Base-by-base conservation (phyloP, 2,329 filamentous ascomycete genomes). In the Alternaria dauci region DNA sequence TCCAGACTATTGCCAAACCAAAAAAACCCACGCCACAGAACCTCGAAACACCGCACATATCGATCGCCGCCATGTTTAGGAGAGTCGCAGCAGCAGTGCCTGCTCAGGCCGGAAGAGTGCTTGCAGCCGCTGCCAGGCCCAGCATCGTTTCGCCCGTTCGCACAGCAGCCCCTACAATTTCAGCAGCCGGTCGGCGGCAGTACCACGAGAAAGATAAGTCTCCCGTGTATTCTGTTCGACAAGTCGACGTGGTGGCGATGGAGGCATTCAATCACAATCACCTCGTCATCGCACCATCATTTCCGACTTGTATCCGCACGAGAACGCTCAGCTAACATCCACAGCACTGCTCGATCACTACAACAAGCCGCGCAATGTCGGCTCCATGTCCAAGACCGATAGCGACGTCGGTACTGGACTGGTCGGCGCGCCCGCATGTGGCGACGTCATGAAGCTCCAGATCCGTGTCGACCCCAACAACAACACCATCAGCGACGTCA, bases 401-500 rank as follows among this genome's bases (percentile, higher is more conserved):
- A 79, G 81, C 57, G 91, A 95, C 67, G 94, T 97, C 63, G 94
- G 94, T 69, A 96, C 94, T 18, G 94, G 94, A 43, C 90, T 97
- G 55, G 94, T 97, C 67, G 89, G 92, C 70, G 92, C 93, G n/a
- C 93, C 93, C 51, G 93, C 93, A 32, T 94, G 92, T 76, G 93
- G 93, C 80, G 93, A 96, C 79, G 93, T 96, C 62, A 96, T 96
- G 91, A 95, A 95, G 81, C 86, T 96, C 34, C 92, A 96, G 83
- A 96, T 96, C 81, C 90, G 92, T 60, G 94, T 97, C 73, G 93
- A 97, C 81, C 91, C 92, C 67, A 86, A 90, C 71, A 92, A 89
- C 74, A 92, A 95, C 79, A 94, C 89, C 71, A 97, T 97, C 78
- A 89, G 89, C 72, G 94, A 97, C 72, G 94, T 96, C 78, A 95